phyloP scores from a whole-genome alignment of 1,139 yeast species.

The Debaryomycetaceae sp. region DNA sequence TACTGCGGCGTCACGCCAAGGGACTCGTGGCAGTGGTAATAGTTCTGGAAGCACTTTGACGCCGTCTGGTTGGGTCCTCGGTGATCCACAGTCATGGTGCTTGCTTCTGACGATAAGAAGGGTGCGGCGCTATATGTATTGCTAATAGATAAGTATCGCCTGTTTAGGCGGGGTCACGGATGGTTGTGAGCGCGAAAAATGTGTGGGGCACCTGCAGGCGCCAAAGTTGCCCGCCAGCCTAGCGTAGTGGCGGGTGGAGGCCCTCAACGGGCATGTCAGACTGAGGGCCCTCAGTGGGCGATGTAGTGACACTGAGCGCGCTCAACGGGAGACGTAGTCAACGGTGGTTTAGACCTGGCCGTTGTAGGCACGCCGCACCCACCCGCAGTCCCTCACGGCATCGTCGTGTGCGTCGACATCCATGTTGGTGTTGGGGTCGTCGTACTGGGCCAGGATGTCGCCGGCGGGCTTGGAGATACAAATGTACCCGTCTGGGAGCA shows the following conservation, averaged over 20 bases:
- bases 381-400: slow-evolving; percentile 69
- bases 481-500: slow-evolving; percentile 64
- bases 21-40: slow-evolving; percentile 38
- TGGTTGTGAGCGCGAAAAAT: slow-evolving; percentile 9
- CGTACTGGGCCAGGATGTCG: slow-evolving; percentile 28
- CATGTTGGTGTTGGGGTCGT: slow-evolving; percentile 49
- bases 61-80: neutral
- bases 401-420: slow-evolving; percentile 49
- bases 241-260: too few species aligned
- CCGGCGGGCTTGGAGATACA: slow-evolving; percentile 82
- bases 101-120: neutral
- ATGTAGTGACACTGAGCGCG: too few species aligned
- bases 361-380: slow-evolving; percentile 57
- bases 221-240: too few species aligned
- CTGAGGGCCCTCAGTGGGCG: too few species aligned
- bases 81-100: slow-evolving; percentile 4
- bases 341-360: slow-evolving; percentile 28
- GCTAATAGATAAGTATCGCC: slow-evolving; percentile 1
- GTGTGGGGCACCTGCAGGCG: too few species aligned
- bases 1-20: slow-evolving; percentile 36
- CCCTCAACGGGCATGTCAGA: too few species aligned
- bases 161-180: slow-evolving; percentile 8
- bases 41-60: slow-evolving; percentile 39
- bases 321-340: neutral
- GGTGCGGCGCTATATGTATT: slow-evolving; percentile 1